phyloP scores from a whole-genome alignment of 345 rosid species.

The Brassica napus region DNA sequence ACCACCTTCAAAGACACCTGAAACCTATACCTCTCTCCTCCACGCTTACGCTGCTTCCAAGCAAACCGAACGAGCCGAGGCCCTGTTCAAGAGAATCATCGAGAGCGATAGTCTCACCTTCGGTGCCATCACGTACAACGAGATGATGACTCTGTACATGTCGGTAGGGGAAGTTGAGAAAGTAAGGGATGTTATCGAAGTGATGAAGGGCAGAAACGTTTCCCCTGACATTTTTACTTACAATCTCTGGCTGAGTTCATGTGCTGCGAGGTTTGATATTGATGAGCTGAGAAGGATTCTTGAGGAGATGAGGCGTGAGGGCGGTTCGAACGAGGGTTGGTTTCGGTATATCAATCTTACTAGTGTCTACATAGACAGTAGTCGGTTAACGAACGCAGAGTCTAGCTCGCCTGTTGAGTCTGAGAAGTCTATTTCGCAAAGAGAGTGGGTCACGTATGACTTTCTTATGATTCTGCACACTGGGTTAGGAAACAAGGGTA shows the following conservation, averaged over 20 bases:
- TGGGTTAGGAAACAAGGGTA: conserved; percentile 71
- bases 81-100: conserved; percentile 58
- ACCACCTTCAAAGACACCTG: conserved; percentile 54
- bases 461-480: conserved; percentile 77
- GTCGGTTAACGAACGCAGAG: conserved; percentile 50
- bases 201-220: conserved; percentile 58
- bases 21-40: conserved; percentile 89
- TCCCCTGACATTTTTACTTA: conserved; percentile 79
- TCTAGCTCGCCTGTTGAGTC: conserved; percentile 55
- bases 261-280: conserved; percentile 64
- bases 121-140: conserved; percentile 73
- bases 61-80: conserved; percentile 62
- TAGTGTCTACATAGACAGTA: conserved; percentile 55
- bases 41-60: conserved; percentile 74
- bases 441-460: conserved; percentile 93
- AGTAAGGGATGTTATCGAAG: conserved; percentile 57
- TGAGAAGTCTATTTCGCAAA: conserved; percentile 60
- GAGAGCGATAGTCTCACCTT: conserved; percentile 50
- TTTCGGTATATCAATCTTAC: conserved; percentile 53
- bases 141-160: conserved; percentile 93
- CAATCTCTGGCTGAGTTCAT: conserved; percentile 88
- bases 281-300: conserved; percentile 61
- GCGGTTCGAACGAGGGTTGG: conserved; percentile 60
- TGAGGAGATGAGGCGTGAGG: conserved; percentile 63
- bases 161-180: conserved; percentile 87